Evolutionary conservation across 2,329 filamentous ascomycete species (phyloP).

Genomic region (Leptographium procerum): DNA sequence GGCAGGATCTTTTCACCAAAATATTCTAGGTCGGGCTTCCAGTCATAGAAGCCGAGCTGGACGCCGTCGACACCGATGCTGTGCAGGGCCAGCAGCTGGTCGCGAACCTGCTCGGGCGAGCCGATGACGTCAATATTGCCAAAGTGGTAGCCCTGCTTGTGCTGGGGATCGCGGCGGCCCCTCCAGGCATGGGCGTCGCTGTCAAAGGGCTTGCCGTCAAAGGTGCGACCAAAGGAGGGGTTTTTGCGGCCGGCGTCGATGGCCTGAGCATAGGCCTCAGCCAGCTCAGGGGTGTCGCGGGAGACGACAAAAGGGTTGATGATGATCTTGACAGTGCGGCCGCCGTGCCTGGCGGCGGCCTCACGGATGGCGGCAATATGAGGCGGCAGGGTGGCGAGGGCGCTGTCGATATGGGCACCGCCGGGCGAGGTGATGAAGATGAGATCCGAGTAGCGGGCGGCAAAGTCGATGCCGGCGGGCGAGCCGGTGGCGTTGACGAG

Average conservation of each 20-base stretch:
- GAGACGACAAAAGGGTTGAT: conserved; percentile 15
- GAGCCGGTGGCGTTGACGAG: not conserved
- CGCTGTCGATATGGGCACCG: not conserved
- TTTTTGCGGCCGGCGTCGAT: conserved; percentile 9
- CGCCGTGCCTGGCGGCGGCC: conserved; percentile 2
- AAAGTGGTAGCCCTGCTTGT: conserved; percentile 12
- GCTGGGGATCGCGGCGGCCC: conserved; percentile 9
- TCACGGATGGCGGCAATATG: not conserved
- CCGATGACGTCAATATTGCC: not conserved
- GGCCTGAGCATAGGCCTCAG: conserved; percentile 12
- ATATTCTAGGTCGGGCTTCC: not conserved
- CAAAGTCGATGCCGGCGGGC: not conserved
- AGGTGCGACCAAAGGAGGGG: not conserved
- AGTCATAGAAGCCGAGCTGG: not conserved
- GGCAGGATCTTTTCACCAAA: not conserved
- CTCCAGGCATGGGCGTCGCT: conserved; percentile 17
- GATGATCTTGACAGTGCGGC: conserved; percentile 12
- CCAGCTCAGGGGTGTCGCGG: conserved; percentile 14
- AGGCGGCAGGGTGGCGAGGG: not conserved
- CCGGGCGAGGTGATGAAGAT: not conserved
- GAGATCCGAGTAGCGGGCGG: not conserved
- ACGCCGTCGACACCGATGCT: not conserved
- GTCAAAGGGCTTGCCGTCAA: conserved; percentile 6
- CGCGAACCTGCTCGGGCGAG: not conserved
- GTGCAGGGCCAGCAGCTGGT: not conserved